Evolutionary conservation across 352 stramenopile genomes (phyloP), one percentile per base, ranked within the genome.

Genomic region (Hyaloperonospora brassicae): DNA sequence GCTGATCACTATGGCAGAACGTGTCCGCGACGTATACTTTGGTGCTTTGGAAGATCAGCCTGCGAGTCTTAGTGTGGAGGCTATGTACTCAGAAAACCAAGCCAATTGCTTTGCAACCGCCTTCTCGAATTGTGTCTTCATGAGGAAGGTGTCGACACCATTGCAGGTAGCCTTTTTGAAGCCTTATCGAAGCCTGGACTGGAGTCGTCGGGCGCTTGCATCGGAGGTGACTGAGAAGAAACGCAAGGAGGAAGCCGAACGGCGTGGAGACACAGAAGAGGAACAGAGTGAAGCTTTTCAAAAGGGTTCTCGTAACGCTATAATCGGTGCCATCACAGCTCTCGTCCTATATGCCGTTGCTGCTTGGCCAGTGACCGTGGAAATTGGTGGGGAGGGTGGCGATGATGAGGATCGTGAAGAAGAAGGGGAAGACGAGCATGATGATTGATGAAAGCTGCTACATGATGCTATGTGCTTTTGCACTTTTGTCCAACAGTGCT

Each of bases 151-250:
- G 36, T 59, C 76, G 1, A 35, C 66, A 12, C 59, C 73, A 4
- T 55, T 84, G 44, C 73, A 87, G 31, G 63, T 88, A 13, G 68
- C 76, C 40, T 92, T 92, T 62, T 47, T 92, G 9, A 61, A 84
- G 55, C 84, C 84, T 45, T 94, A 91, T 52, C 74, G 74, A 25
- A 94, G 81, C 55, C 57, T 94, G 23, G 84, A 91, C 58, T 94
- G 84, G 84, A 79, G 79, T 51, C 79, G 79, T 21, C 81, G 81
- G n/a, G 79, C 83, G 44, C 55, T 88, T 17, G 57, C 72, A n/a
- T 60, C 57, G 14, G 75, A 89, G 2, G 57, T 91, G 22, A 66
- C 65, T 4, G 53, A 73, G 49, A 77, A 82, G 42, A 86, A 79
- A 52, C 59, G 59, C 14, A 54, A 79, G 27, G 52, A 72, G 22